These are phyloP conservation scores for Yamadazyma sp. DNA, from an alignment of 805 yeast genomes.

Conservation along the genomic window DNA sequence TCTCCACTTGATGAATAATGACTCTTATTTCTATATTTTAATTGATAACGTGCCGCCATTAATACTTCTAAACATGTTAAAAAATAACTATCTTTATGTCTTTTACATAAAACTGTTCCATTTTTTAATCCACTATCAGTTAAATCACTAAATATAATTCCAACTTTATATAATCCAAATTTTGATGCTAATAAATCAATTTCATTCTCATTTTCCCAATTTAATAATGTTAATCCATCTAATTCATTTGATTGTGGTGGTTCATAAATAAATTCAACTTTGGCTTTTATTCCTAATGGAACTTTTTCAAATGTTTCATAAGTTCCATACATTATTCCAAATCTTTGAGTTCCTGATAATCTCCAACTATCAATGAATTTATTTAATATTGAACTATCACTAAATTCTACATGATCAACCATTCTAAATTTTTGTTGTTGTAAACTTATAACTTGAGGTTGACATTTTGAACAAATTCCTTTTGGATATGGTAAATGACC, in stretches of 20 bases:
- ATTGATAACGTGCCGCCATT: constrained; percentile 80
- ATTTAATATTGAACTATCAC: constrained; percentile 62
- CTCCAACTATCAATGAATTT: constrained; percentile 92
- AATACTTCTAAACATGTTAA: constrained; percentile 81
- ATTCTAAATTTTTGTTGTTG: constrained; percentile 88
- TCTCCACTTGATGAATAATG: constrained; percentile 60
- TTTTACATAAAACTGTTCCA: constrained; percentile 86
- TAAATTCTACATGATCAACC: constrained; percentile 97
- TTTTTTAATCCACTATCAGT: constrained; percentile 82
- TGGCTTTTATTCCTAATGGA: constrained; percentile 92
- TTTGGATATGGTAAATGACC: constrained; percentile 95
- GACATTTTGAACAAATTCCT: constrained; percentile 95
- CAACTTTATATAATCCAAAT: constrained; percentile 70
- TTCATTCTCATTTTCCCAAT: constrained; percentile 53
- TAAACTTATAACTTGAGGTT: constrained; percentile 90
- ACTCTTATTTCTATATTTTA: constrained; percentile 56
- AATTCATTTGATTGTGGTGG: constrained; percentile 84
- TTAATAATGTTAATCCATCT: constrained; percentile 71
- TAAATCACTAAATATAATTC: constrained; percentile 85
- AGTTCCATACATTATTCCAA: constrained; percentile 80
- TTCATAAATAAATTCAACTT: constrained; percentile 90
- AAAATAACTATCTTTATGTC: constrained; percentile 90
- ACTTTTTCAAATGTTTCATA: constrained; percentile 77
- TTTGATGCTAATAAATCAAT: constrained; percentile 52
- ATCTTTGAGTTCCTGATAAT: constrained; percentile 77